Evolutionary conservation across 2,329 filamentous ascomycete genomes (phyloP), one percentile per base, ranked within the genome.

Genomic region (Trichoderma oligosporum): DNA sequence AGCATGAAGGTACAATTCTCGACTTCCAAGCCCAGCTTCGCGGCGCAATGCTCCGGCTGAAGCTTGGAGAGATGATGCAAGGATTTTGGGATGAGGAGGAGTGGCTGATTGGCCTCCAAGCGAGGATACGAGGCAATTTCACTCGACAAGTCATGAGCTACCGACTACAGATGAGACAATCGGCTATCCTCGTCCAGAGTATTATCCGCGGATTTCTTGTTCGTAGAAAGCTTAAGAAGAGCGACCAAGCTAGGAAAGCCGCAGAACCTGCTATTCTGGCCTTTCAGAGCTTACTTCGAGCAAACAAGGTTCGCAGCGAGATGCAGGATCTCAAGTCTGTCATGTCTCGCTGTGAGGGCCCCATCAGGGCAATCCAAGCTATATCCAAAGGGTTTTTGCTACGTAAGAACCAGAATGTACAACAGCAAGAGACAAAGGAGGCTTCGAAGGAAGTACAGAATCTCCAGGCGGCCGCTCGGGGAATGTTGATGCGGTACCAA

Each of bases 21-120:
- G 93, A 97, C 59, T 78, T 99, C 25, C 95, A 99, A 70, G 85
- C 89, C 35, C 91, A 97, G 69, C 82, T 92, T 7, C 83, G 91
- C 57, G 94, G 93, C 33, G 91, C 92, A 0, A 70, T 95, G 61
- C 71, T 89, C 46, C 84, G 94, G 55, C 79, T 97, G 68, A 81
- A 80, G 56, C 82, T 97, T 2, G 91, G 91, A 4, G 78, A 87
- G 48, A 80, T 84, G 55, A 97, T 99, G 94, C 88, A 96, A 66
- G 75, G 83, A 41, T 80, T 99, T 3, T 99, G 94, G 94, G 88
- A 94, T 61, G 81, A 83, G 11, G 94, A 99, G 71, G 81, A 86
- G 24, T 78, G 82, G 70, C 73, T 99, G 25, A 75, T 93, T 41
- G 87, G 96, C 52, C 77, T 99, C 8, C 95, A 99, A 71, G 84